Base-by-base conservation (phyloP, 2,329 filamentous ascomycete species). In the Neonectria ditissima region DNA sequence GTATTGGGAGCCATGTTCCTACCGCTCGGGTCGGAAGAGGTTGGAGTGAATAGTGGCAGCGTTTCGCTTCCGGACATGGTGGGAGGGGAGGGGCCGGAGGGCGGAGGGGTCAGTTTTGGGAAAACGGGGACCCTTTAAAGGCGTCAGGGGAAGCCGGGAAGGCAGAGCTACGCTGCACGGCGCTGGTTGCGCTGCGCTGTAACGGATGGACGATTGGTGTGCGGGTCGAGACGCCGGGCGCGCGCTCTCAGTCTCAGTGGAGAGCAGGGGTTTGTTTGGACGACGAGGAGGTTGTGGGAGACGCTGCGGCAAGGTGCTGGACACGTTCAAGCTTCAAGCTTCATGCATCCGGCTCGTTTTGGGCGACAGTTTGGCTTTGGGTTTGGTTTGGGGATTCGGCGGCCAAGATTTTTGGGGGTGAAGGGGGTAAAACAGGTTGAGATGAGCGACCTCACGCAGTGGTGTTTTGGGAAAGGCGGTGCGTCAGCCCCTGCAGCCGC, bases 1-100 rank as follows among this genome's bases (percentile, higher is more conserved):
- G 70, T 76, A 56, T 77, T 78, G 43, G 76, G 75, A 59, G 72
- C 75, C 76, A 78, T 78, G 62, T 69, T 76, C 56, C 68, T 71
- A 59, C 69, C 69, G 63, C 65, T 70, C 60, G 72, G 66, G 55
- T 73, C 62, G 48, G 65, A 67, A 59, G 70, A 69, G 54, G 74
- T 68, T 62, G 67, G 67, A 54, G 75, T 73, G 71, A 71, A 75
- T 53, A 77, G 67, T 66, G 76, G 75, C 60, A 78, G 71, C 62
- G 75, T 77, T 59, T 78, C 73, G 65, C 67, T 69, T 66, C 70
- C 66, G 60, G 76, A 70, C 74, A 77, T 76, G 63, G 62, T 73
- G 73, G 67, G 59, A 72, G 51, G 53, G 59, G 67, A 65, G 69
- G 62, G 68, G 68, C 66, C 68, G 69, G 72, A 59, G 55, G 59